Base-by-base conservation (phyloP, 169 alveolate genomes). In the Eimeria zaria region DNA sequence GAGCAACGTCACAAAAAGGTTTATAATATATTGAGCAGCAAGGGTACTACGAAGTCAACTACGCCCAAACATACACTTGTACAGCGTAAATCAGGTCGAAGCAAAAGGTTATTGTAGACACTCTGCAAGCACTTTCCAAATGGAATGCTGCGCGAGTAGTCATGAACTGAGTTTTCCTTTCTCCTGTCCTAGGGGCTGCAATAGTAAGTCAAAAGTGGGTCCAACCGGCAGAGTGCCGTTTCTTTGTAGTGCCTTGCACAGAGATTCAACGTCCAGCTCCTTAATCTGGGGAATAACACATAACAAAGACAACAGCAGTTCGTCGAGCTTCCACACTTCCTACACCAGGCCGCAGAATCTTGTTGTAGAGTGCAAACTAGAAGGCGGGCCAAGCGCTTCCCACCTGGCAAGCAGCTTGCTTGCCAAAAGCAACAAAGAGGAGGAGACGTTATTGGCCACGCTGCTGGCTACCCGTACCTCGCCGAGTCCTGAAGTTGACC, bases 141-240 rank as follows among this genome's bases (percentile, higher is more conserved):
- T 14, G 39, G 7, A 22, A 44, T 27, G 46, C 51, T 0, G 24
- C 64, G 81, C 58, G 30, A 36, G 53, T 39, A 73, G n/a, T 87
- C 81, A 87, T 6, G 58, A 58, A 22, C 76, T 73, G 36, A 30
- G 41, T n/a, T 7, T 39, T n/a, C 71, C 93, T 33, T 41, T 87
- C 46, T 87, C 93, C 27, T 41, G 81, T 30, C 58, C 93, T 8
- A 87, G 46, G 33, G 93, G 93, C 83, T 87, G 93, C 64, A 87
- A 39, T 18, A 87, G 81, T 41, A 87, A 64, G 22, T 87, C 93
- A 36, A 87, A 62, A 3, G 93, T 39, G 62, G 93, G 93, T 5
- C 93, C 93, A 46, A 87, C 83, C 27, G 93, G 93, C 83, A 87
- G 14, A 33, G 93, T 87, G 83, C 93, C 96, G 74, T 91, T 91